Base-by-base conservation (phyloP, 2,329 filamentous ascomycete species). In the Cytospora piceicola region DNA sequence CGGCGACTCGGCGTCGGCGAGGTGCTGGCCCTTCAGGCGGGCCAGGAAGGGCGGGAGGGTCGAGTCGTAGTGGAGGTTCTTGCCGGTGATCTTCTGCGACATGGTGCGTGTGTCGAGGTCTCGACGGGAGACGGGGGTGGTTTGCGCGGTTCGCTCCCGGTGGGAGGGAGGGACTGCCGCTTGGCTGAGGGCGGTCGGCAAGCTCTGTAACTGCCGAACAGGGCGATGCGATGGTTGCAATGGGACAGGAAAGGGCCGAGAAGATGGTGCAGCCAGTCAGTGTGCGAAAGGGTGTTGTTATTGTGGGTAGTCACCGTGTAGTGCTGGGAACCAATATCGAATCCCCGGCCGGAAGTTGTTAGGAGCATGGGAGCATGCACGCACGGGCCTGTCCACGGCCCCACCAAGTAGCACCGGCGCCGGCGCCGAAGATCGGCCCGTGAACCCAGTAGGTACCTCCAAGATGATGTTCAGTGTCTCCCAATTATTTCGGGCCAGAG, bases 51-150 rank as follows among this genome's bases (percentile, higher is more conserved):
- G 86, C 24, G 87, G 87, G 22, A 87, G 82, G 8, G 80, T 79
- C 52, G 75, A 76, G 78, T 85, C 82, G 81, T 92, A 93, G 65
- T 83, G 82, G 58, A 93, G 83, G 76, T 91, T 88, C 72, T 91
- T 91, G 71, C 86, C 81, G 61, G 87, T 92, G 74, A 91, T 90
- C 72, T 88, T 90, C 42, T 82, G 78, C 8, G 81, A 77, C 81
- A 83, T 83, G 71, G 68, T 73, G 60, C 49, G 46, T 12, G 46
- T 20, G 55, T 54, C 14, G 55, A 68, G 20, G 72, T n/a, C 39
- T 12, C 6, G 8, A 34, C 32, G 68, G 52, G 71, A 70, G 24
- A 60, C n/a, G 61, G n/a, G 69, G 71, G 29, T 11, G 3, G 24
- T 34, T 34, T 22, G 27, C 20, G 53, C 27, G 27, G 5, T 29